Evolutionary conservation across 176 grass and related monocot species (phyloP).

Genomic region (Lolium rigidum): DNA sequence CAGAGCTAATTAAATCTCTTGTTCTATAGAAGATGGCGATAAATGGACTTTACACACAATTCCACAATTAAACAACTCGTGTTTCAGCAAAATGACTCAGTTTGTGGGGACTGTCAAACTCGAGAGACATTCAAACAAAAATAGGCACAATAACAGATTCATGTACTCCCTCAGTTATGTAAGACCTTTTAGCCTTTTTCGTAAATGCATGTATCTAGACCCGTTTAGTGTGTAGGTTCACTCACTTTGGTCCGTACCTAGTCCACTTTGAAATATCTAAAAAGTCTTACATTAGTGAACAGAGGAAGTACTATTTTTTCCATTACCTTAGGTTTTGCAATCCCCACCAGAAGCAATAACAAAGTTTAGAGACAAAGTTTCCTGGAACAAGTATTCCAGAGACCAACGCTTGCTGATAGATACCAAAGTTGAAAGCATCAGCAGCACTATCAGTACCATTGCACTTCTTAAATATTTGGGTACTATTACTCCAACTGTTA

Average conservation of each 20-base stretch:
- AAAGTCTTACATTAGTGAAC: too few species aligned
- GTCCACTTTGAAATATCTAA: too few species aligned
- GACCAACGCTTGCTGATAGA: slow-evolving; percentile 59
- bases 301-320: background rate
- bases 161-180: too few species aligned
- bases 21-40: background rate
- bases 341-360: slow-evolving; percentile 99
- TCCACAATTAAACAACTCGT: background rate
- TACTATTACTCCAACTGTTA: slow-evolving; percentile 41
- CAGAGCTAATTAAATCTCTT: background rate
- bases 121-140: background rate
- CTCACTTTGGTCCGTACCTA: too few species aligned
- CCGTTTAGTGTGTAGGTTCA: too few species aligned
- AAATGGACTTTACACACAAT: slow-evolving; percentile 10
- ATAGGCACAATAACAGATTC: background rate
- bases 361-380: slow-evolving; percentile 78
- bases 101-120: slow-evolving; percentile 23
- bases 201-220: too few species aligned
- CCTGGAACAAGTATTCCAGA: slow-evolving; percentile 62
- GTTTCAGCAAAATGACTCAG: background rate
- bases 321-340: slow-evolving; percentile 80
- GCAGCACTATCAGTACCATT: background rate
- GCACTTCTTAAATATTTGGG: slow-evolving; percentile 40
- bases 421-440: slow-evolving; percentile 67
- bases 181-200: too few species aligned